phyloP scores from a whole-genome alignment of 192 early-diverging fungal species.

The Mortierella hygrophila region DNA sequence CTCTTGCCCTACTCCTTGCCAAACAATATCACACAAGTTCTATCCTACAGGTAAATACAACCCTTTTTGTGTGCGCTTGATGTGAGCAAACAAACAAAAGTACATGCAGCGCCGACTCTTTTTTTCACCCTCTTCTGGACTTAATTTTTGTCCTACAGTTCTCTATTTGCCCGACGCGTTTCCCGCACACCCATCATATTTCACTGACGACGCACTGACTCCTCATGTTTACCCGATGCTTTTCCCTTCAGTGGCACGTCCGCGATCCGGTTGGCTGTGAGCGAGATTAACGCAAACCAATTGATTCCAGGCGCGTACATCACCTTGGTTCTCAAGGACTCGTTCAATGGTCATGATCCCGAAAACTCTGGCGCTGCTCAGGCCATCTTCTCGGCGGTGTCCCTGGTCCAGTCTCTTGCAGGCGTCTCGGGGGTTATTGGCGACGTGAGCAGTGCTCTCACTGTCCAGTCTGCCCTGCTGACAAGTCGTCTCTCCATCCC shows the following conservation, averaged over 20 bases:
- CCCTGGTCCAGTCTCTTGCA: conserved; percentile 54
- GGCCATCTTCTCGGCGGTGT: conserved; percentile 64
- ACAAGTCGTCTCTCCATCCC: conserved; percentile 63
- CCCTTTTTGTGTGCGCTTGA: too few species aligned
- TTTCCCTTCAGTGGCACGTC: conserved; percentile 57
- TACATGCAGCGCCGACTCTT: background rate
- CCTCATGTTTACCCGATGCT: background rate
- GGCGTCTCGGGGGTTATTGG: conserved; percentile 69
- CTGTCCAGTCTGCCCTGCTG: conserved; percentile 60
- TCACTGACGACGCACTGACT: background rate
- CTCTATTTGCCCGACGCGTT: background rate
- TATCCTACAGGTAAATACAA: conserved; percentile 38
- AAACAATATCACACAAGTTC: conserved; percentile 43
- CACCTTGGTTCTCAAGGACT: conserved; percentile 63
- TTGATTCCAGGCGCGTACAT: conserved; percentile 64
- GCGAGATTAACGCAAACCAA: conserved; percentile 60
- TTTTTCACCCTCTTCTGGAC: background rate
- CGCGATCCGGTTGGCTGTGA: conserved; percentile 63
- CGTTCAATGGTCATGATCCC: conserved; percentile 56
- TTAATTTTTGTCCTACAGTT: background rate
- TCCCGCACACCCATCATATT: background rate
- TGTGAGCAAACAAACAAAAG: background rate
- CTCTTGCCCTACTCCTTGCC: conserved; percentile 40
- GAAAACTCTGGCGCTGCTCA: conserved; percentile 61
- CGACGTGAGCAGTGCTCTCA: conserved; percentile 62